Conservation (phyloP, 2,329 filamentous ascomycete genomes). For the Byssoonygena ceratinophila region DNA sequence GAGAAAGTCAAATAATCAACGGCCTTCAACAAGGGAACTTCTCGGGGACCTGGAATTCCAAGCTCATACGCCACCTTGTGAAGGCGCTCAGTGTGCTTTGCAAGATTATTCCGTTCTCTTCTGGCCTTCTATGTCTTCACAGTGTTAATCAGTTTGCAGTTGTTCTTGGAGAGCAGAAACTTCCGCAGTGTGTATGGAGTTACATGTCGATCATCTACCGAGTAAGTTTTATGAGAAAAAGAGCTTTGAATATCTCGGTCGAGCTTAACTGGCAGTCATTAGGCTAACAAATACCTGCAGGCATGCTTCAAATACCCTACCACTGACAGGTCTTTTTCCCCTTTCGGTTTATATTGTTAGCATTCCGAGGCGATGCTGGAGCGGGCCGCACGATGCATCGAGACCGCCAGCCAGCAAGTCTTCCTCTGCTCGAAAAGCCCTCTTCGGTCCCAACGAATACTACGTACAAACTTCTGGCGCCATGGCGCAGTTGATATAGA, state of each 20-base stretch:
- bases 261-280: not conserved
- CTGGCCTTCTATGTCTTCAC: not conserved
- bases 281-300: not conserved
- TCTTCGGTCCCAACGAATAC: constrained; percentile 29
- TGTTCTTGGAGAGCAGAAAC: not conserved
- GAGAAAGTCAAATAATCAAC: not conserved
- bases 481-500: constrained; percentile 25
- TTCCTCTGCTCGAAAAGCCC: constrained; percentile 32
- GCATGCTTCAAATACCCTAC: constrained; percentile 11
- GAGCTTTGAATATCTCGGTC: not conserved
- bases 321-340: not conserved
- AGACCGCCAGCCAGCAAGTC: constrained; percentile 40
- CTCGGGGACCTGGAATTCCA: constrained; percentile 1
- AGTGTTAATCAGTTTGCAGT: not conserved
- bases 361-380: constrained; percentile 40
- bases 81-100: not conserved
- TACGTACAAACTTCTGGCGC: constrained; percentile 31
- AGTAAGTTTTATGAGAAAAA: constrained; percentile 1
- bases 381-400: constrained; percentile 41
- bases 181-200: too few species aligned
- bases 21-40: not conserved
- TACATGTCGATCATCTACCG: too few species aligned
- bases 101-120: not conserved
- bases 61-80: not conserved
- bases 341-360: not conserved